Conservation (phyloP, 2,329 filamentous ascomycete species). For the Xylaria sp. region DNA sequence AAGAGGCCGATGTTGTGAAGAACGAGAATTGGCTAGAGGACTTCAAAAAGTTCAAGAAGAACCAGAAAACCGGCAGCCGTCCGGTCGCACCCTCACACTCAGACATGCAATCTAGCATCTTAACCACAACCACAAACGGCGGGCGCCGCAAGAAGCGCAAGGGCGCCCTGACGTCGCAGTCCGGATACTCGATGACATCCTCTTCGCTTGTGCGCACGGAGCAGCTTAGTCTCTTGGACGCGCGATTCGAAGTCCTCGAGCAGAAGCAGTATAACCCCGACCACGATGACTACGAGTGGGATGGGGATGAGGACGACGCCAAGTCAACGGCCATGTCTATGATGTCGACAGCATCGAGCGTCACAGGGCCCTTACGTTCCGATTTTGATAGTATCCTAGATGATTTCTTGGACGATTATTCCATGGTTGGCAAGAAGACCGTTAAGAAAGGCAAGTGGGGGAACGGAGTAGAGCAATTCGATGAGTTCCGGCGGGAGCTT, state of each 20-base stretch:
- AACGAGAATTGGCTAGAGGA: conserved; percentile 89
- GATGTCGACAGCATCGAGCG: conserved; percentile 73
- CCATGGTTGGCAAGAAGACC: conserved; percentile 76
- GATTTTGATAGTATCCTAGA: conserved; percentile 95
- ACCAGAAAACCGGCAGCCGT: conserved; percentile 63
- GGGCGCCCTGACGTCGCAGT: conserved; percentile 88
- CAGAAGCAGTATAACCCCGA: conserved; percentile 71
- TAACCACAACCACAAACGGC: conserved; percentile 81
- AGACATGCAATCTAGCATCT: conserved; percentile 75
- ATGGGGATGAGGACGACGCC: conserved; percentile 59
- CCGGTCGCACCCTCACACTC: conserved; percentile 62
- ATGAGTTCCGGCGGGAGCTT: conserved; percentile 84
- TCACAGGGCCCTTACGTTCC: conserved; percentile 73
- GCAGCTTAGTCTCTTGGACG: conserved; percentile 84
- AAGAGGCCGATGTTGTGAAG: conserved; percentile 61
- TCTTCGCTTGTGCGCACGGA: conserved; percentile 89
- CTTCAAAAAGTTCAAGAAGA: conserved; percentile 94
- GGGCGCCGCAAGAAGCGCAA: conserved; percentile 94
- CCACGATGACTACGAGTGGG: conserved; percentile 62
- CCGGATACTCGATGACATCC: conserved; percentile 91
- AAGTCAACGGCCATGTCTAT: conserved; percentile 55
- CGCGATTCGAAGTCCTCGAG: conserved; percentile 90
- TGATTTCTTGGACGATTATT: conserved; percentile 84
- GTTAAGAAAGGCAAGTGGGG: conserved; percentile 85
- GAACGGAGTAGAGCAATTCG: conserved; percentile 86